phyloP scores from a whole-genome alignment of 768 basidiomycete species.

The Panellus pusillus region DNA sequence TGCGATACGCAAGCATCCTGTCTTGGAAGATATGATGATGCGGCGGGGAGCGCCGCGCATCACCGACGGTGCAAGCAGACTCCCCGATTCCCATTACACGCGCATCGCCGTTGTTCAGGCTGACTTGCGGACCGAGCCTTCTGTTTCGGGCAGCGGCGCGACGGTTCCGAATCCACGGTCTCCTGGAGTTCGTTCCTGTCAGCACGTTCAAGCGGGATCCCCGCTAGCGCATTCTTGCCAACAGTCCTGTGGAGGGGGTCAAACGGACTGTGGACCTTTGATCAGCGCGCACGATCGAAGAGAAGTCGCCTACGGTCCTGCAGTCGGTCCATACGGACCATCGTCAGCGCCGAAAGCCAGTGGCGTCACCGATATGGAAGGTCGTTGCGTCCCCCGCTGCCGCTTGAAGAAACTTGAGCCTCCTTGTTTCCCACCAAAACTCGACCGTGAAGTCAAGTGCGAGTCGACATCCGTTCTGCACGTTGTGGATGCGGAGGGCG shows the following conservation, averaged over 20 bases:
- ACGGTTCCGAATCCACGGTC: constrained; percentile 68
- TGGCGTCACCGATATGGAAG: constrained; percentile 18
- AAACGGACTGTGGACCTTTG: constrained; percentile 40
- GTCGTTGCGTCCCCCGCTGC: constrained; percentile 15
- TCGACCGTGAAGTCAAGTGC: constrained; percentile 63
- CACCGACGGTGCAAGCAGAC: too few species aligned
- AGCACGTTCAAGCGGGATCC: constrained; percentile 49
- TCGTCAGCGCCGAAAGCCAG: constrained; percentile 28
- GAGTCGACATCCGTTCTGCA: constrained; percentile 72
- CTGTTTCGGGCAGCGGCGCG: too few species aligned
- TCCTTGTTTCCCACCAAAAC: constrained; percentile 32
- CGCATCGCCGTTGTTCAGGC: too few species aligned
- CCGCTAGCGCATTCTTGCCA: constrained; percentile 27
- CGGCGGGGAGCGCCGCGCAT: too few species aligned
- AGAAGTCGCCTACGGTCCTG: constrained; percentile 23
- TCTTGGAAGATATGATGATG: too few species aligned
- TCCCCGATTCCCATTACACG: too few species aligned
- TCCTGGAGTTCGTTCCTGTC: constrained; percentile 73
- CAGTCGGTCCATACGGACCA: constrained; percentile 40
- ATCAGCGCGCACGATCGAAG: constrained; percentile 23
- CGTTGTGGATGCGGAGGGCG: constrained; percentile 76
- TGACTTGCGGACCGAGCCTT: too few species aligned
- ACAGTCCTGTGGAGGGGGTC: constrained; percentile 36
- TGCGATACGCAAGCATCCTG: too few species aligned
- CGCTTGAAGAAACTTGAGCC: constrained; percentile 20